Conservation (phyloP, 805 yeast species). For the Pichia exigua region DNA sequence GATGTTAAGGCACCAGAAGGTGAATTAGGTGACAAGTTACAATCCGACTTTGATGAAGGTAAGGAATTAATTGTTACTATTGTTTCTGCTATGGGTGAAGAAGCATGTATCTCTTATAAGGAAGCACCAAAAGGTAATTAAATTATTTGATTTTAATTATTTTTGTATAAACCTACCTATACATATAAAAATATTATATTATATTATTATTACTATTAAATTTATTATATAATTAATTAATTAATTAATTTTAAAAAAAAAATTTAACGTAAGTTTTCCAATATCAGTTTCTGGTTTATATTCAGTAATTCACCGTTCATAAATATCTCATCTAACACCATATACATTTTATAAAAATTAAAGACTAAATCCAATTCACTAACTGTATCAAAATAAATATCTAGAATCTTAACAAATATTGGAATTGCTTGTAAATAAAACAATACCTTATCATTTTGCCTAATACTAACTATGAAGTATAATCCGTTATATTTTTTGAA, state of each 20-base stretch:
- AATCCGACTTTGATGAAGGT: slow-evolving; percentile 93
- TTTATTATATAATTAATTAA: not conserved
- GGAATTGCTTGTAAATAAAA: slow-evolving; percentile 79
- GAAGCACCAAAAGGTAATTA: slow-evolving; percentile 78
- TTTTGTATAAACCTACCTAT: not conserved
- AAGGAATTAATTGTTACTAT: slow-evolving; percentile 96
- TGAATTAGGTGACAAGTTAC: slow-evolving; percentile 90
- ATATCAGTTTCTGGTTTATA: slow-evolving; percentile 60
- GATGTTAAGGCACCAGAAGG: slow-evolving; percentile 98
- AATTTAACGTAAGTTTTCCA: slow-evolving; percentile 42
- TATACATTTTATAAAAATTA: slow-evolving; percentile 78
- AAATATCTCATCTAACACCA: slow-evolving; percentile 78
- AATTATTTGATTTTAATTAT: slow-evolving; percentile 6
- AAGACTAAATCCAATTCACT: slow-evolving; percentile 92
- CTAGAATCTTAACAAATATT: slow-evolving; percentile 80
- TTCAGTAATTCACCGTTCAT: slow-evolving; percentile 89
- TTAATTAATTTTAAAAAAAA: not conserved
- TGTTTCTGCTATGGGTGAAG: slow-evolving; percentile 98
- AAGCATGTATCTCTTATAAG: slow-evolving; percentile 97
- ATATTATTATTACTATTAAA: not conserved
- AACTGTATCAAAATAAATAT: slow-evolving; percentile 79
- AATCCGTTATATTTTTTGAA: slow-evolving; percentile 90
- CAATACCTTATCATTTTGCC: slow-evolving; percentile 47
- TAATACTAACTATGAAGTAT: slow-evolving; percentile 73
- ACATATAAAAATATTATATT: not conserved